Conservation (phyloP, 140 eudicot species). For the Cichorium intybus region DNA sequence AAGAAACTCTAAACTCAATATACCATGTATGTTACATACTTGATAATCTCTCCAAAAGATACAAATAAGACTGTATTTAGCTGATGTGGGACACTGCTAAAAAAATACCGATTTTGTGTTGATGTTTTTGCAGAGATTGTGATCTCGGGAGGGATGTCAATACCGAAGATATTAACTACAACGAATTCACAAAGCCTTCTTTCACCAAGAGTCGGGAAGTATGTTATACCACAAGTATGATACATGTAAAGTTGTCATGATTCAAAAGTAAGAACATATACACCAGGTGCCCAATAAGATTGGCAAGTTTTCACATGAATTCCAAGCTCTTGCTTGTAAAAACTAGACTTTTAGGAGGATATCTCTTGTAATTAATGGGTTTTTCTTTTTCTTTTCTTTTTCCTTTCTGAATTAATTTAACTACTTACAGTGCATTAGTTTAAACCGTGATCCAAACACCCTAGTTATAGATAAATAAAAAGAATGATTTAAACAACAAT, state of each 20-base stretch:
- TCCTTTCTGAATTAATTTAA: no score
- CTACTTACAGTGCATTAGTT: no score
- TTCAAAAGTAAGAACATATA: neutral
- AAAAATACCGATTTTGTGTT: neutral
- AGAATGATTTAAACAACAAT: no score
- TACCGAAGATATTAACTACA: constrained; percentile 57
- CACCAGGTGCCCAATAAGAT: neutral
- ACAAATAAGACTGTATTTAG: neutral
- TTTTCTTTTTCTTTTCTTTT: neutral
- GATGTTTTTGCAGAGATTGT: constrained; percentile 60
- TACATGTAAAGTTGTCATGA: constrained; percentile 2
- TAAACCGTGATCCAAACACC: no score
- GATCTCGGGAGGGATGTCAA: constrained; percentile 79
- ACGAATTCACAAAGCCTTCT: constrained; percentile 31
- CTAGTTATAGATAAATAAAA: no score
- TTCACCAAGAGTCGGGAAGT: constrained; percentile 48
- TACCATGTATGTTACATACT: no score
- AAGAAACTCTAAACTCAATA: constrained; percentile 12
- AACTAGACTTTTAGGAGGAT: constrained; percentile 8
- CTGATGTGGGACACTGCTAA: neutral
- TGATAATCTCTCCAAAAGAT: neutral
- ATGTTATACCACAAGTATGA: constrained; percentile 48
- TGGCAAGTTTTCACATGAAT: neutral
- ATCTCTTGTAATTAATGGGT: neutral
- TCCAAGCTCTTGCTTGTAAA: constrained; percentile 15